Base-by-base conservation (phyloP, 2,329 filamentous ascomycete species). In the Monilinia polystroma region DNA sequence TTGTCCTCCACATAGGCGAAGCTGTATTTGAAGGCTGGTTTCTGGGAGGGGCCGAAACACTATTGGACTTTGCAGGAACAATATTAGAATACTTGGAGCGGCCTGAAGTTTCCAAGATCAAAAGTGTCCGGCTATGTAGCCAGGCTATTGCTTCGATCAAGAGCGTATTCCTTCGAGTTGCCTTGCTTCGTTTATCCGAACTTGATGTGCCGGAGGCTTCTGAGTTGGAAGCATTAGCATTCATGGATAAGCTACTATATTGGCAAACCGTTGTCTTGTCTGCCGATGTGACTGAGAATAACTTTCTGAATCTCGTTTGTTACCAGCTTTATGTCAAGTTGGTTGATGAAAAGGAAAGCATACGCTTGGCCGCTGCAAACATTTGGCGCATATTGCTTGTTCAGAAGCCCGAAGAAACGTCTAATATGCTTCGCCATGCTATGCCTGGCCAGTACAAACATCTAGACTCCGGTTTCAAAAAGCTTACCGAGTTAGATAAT, bases 1-100 rank as follows among this genome's bases (percentile, higher is more conserved):
- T 97, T 70, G 87, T 89, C 43, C 81, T 86, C 3, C 92, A 98
- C 75, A 85, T 98, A 76, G 87, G 90, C 0, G 95, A 99, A 76
- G 91, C 92, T 7, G 89, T 97, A 16, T 97, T 95, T 71, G 95
- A 98, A 78, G 95, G 95, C 20, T 97, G 93, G 92, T 98, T 98
- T 75, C 86, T 97, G 70, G 90, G 95, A 71, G 94, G 94, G 1
- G 91, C 91, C 1, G 90, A 93, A 72, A 84, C 87, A 4, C 85
- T 95, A 72, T 84, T 98, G 43, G 93, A 98, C 73, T 96, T 97
- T 73, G 85, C 89, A 4, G 95, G 94, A 1, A 88, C 89, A 64
- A 79, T 97, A 8, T 79, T 99, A 8, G 95, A 99, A 76, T 94
- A 96, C 73, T 81, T 99, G 4, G 92, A 97, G 75, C 86, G 91